These are phyloP conservation scores for Apiotrichum brassicae DNA, from an alignment of 1,284 basidiomycete species.

Conservation along the genomic window DNA sequence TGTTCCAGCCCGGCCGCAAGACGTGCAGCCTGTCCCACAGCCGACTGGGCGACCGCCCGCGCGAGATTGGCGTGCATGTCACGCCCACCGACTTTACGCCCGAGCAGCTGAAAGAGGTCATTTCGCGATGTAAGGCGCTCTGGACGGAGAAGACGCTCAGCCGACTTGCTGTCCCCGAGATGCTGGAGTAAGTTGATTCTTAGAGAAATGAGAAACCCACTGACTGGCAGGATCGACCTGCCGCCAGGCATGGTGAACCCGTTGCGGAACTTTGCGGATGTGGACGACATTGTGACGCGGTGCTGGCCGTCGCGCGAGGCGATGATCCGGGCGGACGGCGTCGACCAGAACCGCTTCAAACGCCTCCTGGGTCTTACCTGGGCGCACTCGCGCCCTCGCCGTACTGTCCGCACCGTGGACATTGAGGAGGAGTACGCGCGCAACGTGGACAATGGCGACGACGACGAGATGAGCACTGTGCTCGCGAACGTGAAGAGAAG, in stretches of 20 bases:
- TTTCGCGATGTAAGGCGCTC: constrained; percentile 38
- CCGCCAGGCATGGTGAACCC: constrained; percentile 34
- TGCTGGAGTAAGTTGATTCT: constrained; percentile 42
- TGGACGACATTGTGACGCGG: constrained; percentile 39
- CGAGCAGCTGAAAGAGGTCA: constrained; percentile 42
- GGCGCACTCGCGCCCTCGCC: constrained; percentile 39
- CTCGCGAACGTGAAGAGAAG: constrained; percentile 40
- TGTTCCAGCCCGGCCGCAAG: constrained; percentile 47
- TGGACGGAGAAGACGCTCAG: constrained; percentile 45
- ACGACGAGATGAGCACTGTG: constrained; percentile 38
- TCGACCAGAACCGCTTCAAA: constrained; percentile 37
- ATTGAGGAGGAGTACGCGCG: constrained; percentile 40
- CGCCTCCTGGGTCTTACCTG: constrained; percentile 42
- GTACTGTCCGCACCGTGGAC: constrained; percentile 38
- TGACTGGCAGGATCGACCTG: constrained; percentile 34
- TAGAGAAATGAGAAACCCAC: too few relatives aligned
- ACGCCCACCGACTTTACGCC: constrained; percentile 41
- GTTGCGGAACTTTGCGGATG: constrained; percentile 35
- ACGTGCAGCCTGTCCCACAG: constrained; percentile 48
- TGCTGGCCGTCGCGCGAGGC: constrained; percentile 44
- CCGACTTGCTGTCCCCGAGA: constrained; percentile 45
- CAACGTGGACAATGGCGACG: constrained; percentile 27
- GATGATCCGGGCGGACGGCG: constrained; percentile 38
- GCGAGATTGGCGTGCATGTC: constrained; percentile 44
- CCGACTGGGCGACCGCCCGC: constrained; percentile 40